Percentiles rank a stretch among this genome's conserved stretches.
phyloP scores from a whole-genome alignment of 2,329 filamentous ascomycete genomes.

The Meredithiella fracta region DNA sequence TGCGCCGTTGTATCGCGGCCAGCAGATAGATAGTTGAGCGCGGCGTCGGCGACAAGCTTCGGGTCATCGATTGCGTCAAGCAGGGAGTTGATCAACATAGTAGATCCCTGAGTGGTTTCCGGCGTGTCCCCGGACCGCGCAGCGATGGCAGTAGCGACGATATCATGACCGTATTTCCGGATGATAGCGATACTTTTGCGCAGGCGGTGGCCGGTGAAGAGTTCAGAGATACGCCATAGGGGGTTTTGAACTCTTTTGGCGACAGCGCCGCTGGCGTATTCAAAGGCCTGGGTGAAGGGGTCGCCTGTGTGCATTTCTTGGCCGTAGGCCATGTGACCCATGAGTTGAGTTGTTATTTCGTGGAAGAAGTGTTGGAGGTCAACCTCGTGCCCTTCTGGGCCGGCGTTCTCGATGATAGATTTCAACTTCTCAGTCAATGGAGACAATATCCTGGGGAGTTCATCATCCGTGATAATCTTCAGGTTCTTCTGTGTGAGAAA shows the following conservation, averaged over 20 bases:
- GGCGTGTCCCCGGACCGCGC: slow-evolving; percentile 19
- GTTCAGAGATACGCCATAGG: slow-evolving; percentile 42
- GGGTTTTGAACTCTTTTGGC: slow-evolving; percentile 50
- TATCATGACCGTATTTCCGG: slow-evolving; percentile 37
- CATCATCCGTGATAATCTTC: slow-evolving; percentile 37
- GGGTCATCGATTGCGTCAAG: slow-evolving; percentile 39
- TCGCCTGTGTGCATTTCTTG: slow-evolving; percentile 50
- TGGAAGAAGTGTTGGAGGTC: slow-evolving; percentile 45
- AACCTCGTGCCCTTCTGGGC: slow-evolving; percentile 18
- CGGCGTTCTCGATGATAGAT: slow-evolving; percentile 17
- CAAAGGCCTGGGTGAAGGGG: slow-evolving; percentile 43
- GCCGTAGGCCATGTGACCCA: slow-evolving; percentile 53
- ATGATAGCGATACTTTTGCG: slow-evolving; percentile 33
- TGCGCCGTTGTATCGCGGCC: slow-evolving; percentile 50
- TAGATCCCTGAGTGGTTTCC: slow-evolving; percentile 16
- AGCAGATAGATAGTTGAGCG: slow-evolving; percentile 49
- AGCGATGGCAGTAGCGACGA: slow-evolving; percentile 38
- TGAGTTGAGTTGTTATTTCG: slow-evolving; percentile 47
- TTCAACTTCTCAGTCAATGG: slow-evolving; percentile 26
- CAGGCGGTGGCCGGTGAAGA: slow-evolving; percentile 32
- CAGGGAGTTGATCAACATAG: slow-evolving; percentile 43
- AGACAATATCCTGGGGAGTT: slow-evolving; percentile 37
- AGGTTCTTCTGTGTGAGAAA: slow-evolving; percentile 44
- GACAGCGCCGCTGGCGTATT: slow-evolving; percentile 43
- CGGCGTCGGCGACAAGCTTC: slow-evolving; percentile 44